These are phyloP conservation scores for Hymenoscyphus repandus DNA, from an alignment of 2,329 filamentous ascomycete species.

Conservation along the genomic window DNA sequence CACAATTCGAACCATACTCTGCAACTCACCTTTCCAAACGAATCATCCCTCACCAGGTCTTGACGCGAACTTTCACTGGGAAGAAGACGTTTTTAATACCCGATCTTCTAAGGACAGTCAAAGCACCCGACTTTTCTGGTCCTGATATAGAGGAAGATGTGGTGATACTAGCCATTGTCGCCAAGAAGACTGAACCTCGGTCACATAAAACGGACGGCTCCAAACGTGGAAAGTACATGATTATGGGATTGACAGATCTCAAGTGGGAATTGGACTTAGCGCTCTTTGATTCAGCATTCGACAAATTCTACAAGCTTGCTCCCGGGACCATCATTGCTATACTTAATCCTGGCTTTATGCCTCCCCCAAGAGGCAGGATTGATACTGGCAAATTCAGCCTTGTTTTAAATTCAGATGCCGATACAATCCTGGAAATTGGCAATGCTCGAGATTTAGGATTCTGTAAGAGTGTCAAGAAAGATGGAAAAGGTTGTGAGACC, in stretches of 20 bases:
- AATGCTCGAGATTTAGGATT: slow-evolving; percentile 78
- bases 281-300: slow-evolving; percentile 85
- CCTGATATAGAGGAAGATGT: slow-evolving; percentile 83
- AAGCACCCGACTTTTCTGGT: slow-evolving; percentile 74
- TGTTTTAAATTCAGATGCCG: slow-evolving; percentile 77
- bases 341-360: slow-evolving; percentile 86
- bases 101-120: slow-evolving; percentile 74
- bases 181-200: slow-evolving; percentile 79
- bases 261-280: slow-evolving; percentile 89
- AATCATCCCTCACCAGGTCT: slow-evolving; percentile 72
- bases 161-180: slow-evolving; percentile 82
- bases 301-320: slow-evolving; percentile 88
- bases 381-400: slow-evolving; percentile 83
- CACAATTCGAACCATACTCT: slow-evolving; percentile 82
- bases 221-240: slow-evolving; percentile 80
- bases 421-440: slow-evolving; percentile 87
- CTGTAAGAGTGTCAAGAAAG: slow-evolving; percentile 79
- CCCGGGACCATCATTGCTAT: slow-evolving; percentile 90
- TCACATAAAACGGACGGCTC: slow-evolving; percentile 46
- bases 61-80: slow-evolving; percentile 71
- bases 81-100: slow-evolving; percentile 77
- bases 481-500: slow-evolving; percentile 70
- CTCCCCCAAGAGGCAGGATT: slow-evolving; percentile 67
- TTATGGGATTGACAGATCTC: slow-evolving; percentile 79
- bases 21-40: slow-evolving; percentile 77